Conservation (phyloP, 2,329 filamentous ascomycete genomes). For the Botrytis sinoallii region DNA sequence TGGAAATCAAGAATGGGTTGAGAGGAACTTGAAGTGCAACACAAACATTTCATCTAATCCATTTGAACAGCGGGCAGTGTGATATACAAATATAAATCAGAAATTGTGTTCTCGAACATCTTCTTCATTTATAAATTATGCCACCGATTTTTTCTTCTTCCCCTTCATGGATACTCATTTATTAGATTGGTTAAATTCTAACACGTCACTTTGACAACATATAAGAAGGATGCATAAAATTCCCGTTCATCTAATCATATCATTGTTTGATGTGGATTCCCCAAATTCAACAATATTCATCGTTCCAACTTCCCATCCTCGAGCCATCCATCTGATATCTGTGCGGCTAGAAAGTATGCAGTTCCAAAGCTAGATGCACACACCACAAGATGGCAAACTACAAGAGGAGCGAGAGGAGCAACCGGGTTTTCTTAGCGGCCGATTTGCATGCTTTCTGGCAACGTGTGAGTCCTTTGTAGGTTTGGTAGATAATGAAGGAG, state of each 20-base stretch:
- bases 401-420: background rate
- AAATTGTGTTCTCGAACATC: background rate
- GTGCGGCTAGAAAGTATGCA: background rate
- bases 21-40: background rate
- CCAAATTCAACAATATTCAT: background rate
- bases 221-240: background rate
- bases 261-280: background rate
- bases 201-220: slow-evolving; percentile 14
- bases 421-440: background rate
- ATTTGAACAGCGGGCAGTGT: background rate
- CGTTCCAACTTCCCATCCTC: background rate
- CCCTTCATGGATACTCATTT: background rate
- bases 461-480: background rate
- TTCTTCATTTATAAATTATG: background rate
- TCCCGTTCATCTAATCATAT: background rate
- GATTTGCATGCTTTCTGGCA: background rate
- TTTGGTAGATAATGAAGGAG: background rate
- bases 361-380: background rate
- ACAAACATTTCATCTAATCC: background rate
- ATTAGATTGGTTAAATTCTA: background rate
- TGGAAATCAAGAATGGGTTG: background rate
- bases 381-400: background rate
- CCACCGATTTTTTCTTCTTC: background rate
- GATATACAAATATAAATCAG: background rate
- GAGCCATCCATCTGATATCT: background rate